A percentile compares a stretch with the other conserved stretches of the same genome.
phyloP scores from a whole-genome alignment of 2,329 filamentous ascomycete genomes.

The Cladosporium sp. region DNA sequence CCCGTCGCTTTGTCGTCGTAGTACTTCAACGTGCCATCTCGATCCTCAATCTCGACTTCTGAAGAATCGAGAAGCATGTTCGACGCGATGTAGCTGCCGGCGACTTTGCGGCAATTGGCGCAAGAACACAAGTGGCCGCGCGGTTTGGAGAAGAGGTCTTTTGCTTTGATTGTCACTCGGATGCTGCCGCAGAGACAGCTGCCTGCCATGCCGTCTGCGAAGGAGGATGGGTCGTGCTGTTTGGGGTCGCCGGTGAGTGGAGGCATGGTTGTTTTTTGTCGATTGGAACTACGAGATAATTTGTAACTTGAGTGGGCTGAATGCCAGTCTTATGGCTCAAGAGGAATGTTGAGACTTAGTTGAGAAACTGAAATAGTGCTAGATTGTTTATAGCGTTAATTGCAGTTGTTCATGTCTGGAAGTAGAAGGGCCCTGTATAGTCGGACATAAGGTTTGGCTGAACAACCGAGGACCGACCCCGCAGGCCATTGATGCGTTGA shows the following conservation, averaged over 20 bases:
- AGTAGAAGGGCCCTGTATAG: too few relatives aligned
- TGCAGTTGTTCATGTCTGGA: too few relatives aligned
- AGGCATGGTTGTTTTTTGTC: constrained; percentile 21
- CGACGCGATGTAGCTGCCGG: constrained; percentile 40
- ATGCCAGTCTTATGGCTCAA: too few relatives aligned
- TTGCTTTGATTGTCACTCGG: constrained; percentile 46
- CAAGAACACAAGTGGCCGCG: constrained; percentile 50
- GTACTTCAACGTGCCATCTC: constrained; percentile 41
- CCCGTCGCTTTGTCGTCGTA: constrained; percentile 44
- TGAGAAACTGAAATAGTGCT: too few relatives aligned
- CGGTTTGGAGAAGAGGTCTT: constrained; percentile 42
- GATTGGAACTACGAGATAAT: too few relatives aligned
- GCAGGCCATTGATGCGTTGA: background rate
- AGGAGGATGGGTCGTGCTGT: constrained; percentile 32
- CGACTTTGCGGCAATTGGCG: constrained; percentile 48
- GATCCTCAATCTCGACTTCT: constrained; percentile 44
- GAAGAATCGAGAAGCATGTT: constrained; percentile 41
- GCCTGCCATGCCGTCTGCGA: constrained; percentile 31
- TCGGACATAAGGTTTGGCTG: background rate
- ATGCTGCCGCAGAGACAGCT: constrained; percentile 47
- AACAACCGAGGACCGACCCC: background rate
- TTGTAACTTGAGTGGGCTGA: too few relatives aligned
- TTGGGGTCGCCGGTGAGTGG: constrained; percentile 39
- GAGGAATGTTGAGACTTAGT: too few relatives aligned
- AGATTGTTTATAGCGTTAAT: too few relatives aligned